phyloP scores from a whole-genome alignment of 163 green algal species.

The Volvox carteri region DNA sequence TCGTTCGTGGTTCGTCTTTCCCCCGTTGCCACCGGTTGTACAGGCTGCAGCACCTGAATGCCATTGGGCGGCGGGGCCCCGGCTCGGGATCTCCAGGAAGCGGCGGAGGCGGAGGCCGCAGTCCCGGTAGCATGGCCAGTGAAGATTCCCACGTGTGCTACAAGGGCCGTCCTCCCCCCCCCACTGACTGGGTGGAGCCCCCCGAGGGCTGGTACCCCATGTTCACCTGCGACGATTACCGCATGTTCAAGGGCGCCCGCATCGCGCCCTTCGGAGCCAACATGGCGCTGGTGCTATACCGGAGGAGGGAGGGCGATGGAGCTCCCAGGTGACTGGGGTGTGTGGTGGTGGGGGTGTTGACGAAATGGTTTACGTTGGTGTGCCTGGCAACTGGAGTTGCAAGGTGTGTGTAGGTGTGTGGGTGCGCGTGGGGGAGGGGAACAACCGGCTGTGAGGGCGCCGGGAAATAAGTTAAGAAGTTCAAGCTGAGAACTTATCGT shows the following conservation, averaged over 20 bases:
- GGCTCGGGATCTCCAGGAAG: too few species aligned
- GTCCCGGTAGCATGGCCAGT: not conserved
- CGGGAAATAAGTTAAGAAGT: too few species aligned
- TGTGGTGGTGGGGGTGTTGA: too few species aligned
- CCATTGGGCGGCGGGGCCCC: too few species aligned
- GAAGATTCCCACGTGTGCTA: slow-evolving; percentile 48
- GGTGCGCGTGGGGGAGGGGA: not conserved
- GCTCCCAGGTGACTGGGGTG: slow-evolving; percentile 5
- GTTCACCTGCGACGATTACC: slow-evolving; percentile 27
- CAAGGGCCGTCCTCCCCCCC: slow-evolving; percentile 9
- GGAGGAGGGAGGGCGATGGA: not conserved
- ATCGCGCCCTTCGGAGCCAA: slow-evolving; percentile 60
- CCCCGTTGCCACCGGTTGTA: not conserved
- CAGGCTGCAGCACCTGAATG: slow-evolving; percentile 29
- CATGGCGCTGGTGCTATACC: slow-evolving; percentile 62
- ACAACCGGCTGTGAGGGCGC: not conserved
- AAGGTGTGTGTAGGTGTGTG: too few species aligned
- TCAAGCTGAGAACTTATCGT: too few species aligned
- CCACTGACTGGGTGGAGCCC: not conserved
- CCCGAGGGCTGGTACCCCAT: slow-evolving; percentile 41
- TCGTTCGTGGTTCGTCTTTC: too few species aligned
- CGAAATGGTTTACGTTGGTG: too few species aligned
- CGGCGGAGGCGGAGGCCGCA: not conserved
- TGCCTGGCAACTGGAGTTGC: too few species aligned
- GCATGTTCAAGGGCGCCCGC: slow-evolving; percentile 52